Evolutionary conservation across 2,329 filamentous ascomycete species (phyloP).

Genomic region (Cladosporium sp.): DNA sequence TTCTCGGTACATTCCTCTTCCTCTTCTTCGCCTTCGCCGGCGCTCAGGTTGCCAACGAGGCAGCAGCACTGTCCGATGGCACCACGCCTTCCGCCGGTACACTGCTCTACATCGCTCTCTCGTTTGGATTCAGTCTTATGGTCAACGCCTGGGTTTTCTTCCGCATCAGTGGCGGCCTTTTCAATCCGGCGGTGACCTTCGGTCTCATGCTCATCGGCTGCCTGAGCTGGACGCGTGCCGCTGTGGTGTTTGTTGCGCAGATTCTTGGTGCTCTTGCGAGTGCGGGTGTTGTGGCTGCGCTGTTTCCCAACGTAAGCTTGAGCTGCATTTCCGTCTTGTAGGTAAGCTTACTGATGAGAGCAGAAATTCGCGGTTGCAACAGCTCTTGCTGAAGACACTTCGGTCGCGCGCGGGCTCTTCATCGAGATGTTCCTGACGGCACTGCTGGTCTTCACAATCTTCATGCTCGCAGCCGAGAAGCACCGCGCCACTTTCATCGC

Average conservation of each 20-base stretch:
- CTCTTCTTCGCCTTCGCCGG: conserved; percentile 32
- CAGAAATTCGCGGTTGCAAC: conserved; percentile 43
- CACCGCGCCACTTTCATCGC: conserved; percentile 30
- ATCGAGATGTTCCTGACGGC: conserved; percentile 34
- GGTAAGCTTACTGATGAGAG: background rate
- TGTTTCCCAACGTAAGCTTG: conserved; percentile 38
- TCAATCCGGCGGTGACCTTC: conserved; percentile 43
- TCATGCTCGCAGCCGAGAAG: conserved; percentile 31
- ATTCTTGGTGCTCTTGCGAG: conserved; percentile 43
- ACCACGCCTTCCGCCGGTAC: conserved; percentile 14
- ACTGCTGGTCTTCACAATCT: conserved; percentile 41
- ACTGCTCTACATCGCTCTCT: conserved; percentile 32
- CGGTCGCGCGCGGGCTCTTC: conserved; percentile 41
- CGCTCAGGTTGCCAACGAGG: conserved; percentile 31
- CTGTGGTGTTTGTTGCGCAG: conserved; percentile 43
- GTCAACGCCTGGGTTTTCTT: conserved; percentile 37
- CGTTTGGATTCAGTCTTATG: conserved; percentile 34
- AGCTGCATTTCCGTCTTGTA: background rate
- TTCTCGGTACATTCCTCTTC: conserved; percentile 27
- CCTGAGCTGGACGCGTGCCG: conserved; percentile 40
- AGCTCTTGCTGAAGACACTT: conserved; percentile 38
- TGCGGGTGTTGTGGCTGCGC: conserved; percentile 40
- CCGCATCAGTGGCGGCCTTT: conserved; percentile 33
- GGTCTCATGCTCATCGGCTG: conserved; percentile 46
- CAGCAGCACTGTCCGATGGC: conserved; percentile 14